Evolutionary conservation across 202 grass and related monocot genomes (phyloP).

Genomic region (Panicum hallii): DNA sequence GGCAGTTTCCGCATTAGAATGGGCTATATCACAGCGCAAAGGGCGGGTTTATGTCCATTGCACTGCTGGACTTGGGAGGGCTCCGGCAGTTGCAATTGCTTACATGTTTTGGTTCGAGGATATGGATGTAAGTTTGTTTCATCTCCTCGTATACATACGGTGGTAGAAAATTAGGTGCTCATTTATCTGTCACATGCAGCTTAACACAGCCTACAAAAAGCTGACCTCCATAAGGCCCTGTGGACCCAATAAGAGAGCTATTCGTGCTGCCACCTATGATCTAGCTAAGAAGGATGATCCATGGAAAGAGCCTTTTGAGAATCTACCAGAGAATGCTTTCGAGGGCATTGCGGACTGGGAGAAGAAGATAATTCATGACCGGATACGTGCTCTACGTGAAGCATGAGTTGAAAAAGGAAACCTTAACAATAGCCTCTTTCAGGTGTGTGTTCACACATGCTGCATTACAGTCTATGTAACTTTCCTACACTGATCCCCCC

Average conservation of each 20-base stretch:
- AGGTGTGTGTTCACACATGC: not conserved
- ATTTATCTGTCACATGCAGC: conserved; percentile 45
- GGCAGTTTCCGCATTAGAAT: conserved; percentile 82
- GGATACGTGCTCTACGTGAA: conserved; percentile 53
- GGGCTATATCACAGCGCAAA: conserved; percentile 77
- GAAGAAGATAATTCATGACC: conserved; percentile 70
- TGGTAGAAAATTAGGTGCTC: not conserved
- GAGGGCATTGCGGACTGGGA: conserved; percentile 65
- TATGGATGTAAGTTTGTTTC: conserved; percentile 62
- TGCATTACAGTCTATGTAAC: no score
- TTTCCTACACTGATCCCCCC: no score
- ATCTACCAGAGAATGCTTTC: conserved; percentile 76
- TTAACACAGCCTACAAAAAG: conserved; percentile 69
- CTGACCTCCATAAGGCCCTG: conserved; percentile 76
- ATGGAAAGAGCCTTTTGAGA: conserved; percentile 84
- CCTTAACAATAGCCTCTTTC: not conserved
- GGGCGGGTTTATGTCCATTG: conserved; percentile 80
- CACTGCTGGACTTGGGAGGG: conserved; percentile 86
- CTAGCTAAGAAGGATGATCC: conserved; percentile 84
- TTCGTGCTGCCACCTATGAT: conserved; percentile 74
- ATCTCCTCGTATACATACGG: not conserved
- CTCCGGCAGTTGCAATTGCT: conserved; percentile 80
- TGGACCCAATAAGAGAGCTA: conserved; percentile 78
- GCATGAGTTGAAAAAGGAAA: conserved; percentile 43
- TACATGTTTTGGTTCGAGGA: conserved; percentile 93